A percentile compares a stretch with the other conserved stretches of the same genome.
phyloP scores from a whole-genome alignment of 2,329 filamentous ascomycete species.

The Ophiostoma quercus region DNA sequence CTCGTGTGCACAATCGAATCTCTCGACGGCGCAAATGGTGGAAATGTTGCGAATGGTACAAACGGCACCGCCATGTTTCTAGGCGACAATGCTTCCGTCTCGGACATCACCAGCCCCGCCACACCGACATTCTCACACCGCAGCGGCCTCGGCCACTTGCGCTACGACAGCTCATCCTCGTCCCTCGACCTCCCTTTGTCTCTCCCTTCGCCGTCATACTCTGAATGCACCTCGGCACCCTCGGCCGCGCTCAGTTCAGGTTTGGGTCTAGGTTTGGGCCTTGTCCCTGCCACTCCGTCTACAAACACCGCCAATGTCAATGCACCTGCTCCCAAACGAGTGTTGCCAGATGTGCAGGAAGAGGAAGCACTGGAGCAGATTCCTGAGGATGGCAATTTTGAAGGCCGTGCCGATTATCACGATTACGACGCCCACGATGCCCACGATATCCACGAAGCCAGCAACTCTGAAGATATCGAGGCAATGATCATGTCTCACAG shows the following conservation, averaged over 20 bases:
- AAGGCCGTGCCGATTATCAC: background rate
- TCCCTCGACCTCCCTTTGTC: conserved; percentile 61
- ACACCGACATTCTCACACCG: conserved; percentile 61
- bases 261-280: conserved; percentile 35
- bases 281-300: background rate
- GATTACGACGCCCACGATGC: no score
- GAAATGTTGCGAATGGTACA: conserved; percentile 29
- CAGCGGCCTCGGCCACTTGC: conserved; percentile 46
- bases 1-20: conserved; percentile 30
- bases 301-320: background rate
- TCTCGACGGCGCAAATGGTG: conserved; percentile 26
- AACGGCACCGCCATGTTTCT: conserved; percentile 40
- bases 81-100: conserved; percentile 53
- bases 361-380: conserved; percentile 74
- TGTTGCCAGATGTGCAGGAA: conserved; percentile 77
- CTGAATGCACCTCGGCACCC: conserved; percentile 53
- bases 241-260: conserved; percentile 32
- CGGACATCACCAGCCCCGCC: conserved; percentile 61
- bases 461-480: conserved; percentile 38
- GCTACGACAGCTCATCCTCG: conserved; percentile 67
- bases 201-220: conserved; percentile 31
- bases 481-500: conserved; percentile 47
- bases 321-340: conserved; percentile 55
- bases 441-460: background rate
- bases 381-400: conserved; percentile 11